phyloP scores from a whole-genome alignment of 2,329 filamentous ascomycete genomes.

The Penicillium sp. region DNA sequence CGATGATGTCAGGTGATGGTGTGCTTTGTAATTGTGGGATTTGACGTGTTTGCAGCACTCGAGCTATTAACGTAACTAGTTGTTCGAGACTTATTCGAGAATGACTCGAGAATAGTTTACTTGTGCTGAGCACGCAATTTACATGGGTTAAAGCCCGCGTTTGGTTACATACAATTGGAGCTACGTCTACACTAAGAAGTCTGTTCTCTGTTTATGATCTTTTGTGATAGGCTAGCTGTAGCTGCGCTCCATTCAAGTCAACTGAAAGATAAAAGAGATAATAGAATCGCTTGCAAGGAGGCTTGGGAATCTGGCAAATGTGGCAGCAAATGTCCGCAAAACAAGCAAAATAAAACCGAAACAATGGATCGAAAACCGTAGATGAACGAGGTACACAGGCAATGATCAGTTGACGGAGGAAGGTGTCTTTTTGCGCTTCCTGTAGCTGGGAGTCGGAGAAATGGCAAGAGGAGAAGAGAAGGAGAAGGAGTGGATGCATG shows the following conservation, averaged over 20 bases:
- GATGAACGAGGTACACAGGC: not conserved
- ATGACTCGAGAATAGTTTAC: not conserved
- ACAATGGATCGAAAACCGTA: not conserved
- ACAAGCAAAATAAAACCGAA: not conserved
- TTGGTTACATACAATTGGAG: not conserved
- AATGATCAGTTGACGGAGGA: not conserved
- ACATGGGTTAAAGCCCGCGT: not conserved
- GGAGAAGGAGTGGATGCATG: slow-evolving; percentile 18
- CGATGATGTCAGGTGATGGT: slow-evolving; percentile 25
- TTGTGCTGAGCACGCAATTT: not conserved
- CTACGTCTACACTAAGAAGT: not conserved
- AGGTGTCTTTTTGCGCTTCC: slow-evolving; percentile 1
- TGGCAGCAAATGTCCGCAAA: slow-evolving; percentile 8
- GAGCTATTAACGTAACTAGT: not conserved
- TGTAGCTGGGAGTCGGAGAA: slow-evolving; percentile 1
- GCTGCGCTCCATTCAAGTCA: slow-evolving; percentile 4
- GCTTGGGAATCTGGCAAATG: slow-evolving; percentile 24
- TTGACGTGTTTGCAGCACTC: not conserved
- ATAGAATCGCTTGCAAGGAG: slow-evolving; percentile 13
- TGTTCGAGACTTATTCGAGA: no score
- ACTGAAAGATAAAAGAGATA: slow-evolving; percentile 9
- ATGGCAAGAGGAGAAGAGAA: slow-evolving; percentile 10
- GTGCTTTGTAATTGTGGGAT: slow-evolving; percentile 4
- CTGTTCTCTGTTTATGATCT: not conserved
- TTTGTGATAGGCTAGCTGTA: not conserved